These are phyloP conservation scores for Evernia prunastri DNA, from an alignment of 495 filamentous ascomycete genomes.

Conservation along the genomic window DNA sequence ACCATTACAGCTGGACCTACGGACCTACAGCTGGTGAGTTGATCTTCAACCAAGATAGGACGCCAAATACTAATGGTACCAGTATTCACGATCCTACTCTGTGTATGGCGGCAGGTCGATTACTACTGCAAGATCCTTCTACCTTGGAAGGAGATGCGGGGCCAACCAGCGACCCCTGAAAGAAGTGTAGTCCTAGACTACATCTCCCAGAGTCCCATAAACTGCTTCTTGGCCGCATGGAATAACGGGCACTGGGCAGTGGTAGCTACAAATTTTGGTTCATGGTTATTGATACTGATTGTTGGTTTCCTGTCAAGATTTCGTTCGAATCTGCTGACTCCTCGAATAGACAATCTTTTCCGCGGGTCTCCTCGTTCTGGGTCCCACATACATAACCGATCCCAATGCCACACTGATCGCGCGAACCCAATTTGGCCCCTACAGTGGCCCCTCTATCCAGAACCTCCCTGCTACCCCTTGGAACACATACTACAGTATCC, in stretches of 20 bases:
- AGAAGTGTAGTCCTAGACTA: neutral
- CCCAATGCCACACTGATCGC: neutral
- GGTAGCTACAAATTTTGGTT: neutral
- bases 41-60: neutral
- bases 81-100: neutral
- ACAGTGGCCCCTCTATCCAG: neutral
- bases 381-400: neutral
- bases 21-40: neutral
- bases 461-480: neutral
- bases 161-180: neutral
- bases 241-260: slow-evolving; percentile 1
- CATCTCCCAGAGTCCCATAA: neutral
- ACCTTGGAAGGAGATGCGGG: slow-evolving; percentile 1
- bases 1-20: neutral
- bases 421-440: neutral
- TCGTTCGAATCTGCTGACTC: neutral
- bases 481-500: neutral
- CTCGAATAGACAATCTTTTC: neutral
- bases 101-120: slow-evolving; percentile 1
- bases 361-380: neutral
- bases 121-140: neutral
- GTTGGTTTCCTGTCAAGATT: neutral
- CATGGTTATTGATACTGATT: neutral
- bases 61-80: neutral
- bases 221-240: neutral